phyloP scores from a whole-genome alignment of 257 asterid species.

The Gynochthodes officinalis region DNA sequence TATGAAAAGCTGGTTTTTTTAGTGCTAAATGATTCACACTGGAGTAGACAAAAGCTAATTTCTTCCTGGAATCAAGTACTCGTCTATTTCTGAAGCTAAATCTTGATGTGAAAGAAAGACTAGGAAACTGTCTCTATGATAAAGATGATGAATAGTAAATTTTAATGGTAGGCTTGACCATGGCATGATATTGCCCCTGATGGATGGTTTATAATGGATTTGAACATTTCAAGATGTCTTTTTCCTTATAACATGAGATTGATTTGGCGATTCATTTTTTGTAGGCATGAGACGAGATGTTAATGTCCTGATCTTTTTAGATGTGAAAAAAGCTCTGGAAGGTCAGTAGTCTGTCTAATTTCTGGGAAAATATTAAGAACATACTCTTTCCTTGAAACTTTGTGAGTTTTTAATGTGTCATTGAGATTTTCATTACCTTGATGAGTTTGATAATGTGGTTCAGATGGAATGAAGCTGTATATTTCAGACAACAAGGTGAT shows the following conservation, averaged over 20 bases:
- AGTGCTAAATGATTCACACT: background rate
- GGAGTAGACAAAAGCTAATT: background rate
- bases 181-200: too few relatives aligned
- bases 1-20: background rate
- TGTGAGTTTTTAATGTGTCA: background rate
- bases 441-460: constrained; percentile 9
- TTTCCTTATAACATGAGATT: background rate
- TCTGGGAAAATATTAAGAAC: background rate
- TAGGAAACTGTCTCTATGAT: background rate
- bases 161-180: background rate
- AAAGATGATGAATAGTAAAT: background rate
- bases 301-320: constrained; percentile 67
- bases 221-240: background rate
- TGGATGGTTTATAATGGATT: background rate
- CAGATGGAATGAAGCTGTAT: constrained; percentile 92
- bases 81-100: background rate
- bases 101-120: background rate
- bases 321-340: constrained; percentile 79
- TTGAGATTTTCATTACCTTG: background rate
- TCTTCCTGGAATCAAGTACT: background rate
- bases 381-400: too few relatives aligned
- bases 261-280: background rate
- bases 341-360: constrained; percentile 39
- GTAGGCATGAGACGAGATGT: constrained; percentile 86
- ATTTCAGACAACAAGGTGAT: constrained; percentile 85